phyloP scores from a whole-genome alignment of 208 protist species.

The Leishmania aethiopica region DNA sequence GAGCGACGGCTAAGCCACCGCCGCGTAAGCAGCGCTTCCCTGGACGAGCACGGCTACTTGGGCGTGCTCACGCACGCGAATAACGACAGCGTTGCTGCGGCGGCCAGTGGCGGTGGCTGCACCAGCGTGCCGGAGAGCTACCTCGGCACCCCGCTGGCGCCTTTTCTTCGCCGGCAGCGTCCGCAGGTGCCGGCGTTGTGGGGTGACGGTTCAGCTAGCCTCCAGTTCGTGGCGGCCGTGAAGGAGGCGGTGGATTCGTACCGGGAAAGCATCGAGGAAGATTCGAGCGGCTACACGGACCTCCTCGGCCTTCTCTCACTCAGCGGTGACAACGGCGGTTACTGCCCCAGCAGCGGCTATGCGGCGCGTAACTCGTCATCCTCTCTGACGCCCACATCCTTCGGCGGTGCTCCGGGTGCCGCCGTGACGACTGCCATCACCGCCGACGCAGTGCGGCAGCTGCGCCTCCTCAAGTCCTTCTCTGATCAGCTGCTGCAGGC shows the following conservation, averaged over 20 bases:
- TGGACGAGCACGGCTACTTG: constrained; percentile 11
- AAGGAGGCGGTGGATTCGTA: constrained; percentile 42
- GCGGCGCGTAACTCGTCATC: background rate
- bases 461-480: constrained; percentile 22
- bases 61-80: background rate
- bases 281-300: constrained; percentile 36
- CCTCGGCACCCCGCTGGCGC: constrained; percentile 16
- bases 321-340: background rate
- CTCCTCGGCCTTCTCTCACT: constrained; percentile 29
- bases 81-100: background rate
- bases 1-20: constrained; percentile 18
- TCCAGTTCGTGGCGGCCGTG: constrained; percentile 44
- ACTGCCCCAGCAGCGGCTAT: background rate
- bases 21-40: background rate
- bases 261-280: constrained; percentile 29
- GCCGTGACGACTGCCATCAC: constrained; percentile 12
- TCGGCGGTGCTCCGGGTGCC: background rate
- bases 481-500: constrained; percentile 27
- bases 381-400: background rate
- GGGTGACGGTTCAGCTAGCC: constrained; percentile 38
- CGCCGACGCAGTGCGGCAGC: constrained; percentile 27
- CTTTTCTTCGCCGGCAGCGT: constrained; percentile 3
- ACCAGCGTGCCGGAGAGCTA: constrained; percentile 6
- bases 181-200: constrained; percentile 48
- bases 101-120: constrained; percentile 1